phyloP scores from a whole-genome alignment of 768 basidiomycete species.

The Termitomyces sp. region DNA sequence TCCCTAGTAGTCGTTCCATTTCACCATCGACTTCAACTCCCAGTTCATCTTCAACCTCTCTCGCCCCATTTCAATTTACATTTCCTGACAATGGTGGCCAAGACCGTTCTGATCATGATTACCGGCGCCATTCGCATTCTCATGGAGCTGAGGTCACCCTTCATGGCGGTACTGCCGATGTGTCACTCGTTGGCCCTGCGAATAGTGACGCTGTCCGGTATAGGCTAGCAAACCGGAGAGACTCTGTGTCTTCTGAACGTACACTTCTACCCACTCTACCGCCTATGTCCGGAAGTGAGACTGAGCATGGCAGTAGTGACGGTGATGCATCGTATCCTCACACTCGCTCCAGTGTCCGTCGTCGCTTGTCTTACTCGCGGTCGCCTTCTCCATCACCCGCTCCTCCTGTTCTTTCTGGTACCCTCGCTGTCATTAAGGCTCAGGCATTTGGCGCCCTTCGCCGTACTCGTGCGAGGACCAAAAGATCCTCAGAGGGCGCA shows the following conservation, averaged over 20 bases:
- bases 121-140: slow-evolving; percentile 50
- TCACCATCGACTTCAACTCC: slow-evolving; percentile 60
- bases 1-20: slow-evolving; percentile 64
- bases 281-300: slow-evolving; percentile 47
- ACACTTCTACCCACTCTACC: slow-evolving; percentile 41
- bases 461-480: slow-evolving; percentile 69
- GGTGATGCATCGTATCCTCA: slow-evolving; percentile 42
- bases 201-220: slow-evolving; percentile 54
- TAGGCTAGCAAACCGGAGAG: slow-evolving; percentile 44
- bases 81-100: slow-evolving; percentile 54
- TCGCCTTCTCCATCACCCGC: slow-evolving; percentile 47
- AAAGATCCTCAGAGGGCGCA: slow-evolving; percentile 64
- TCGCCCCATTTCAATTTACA: slow-evolving; percentile 65
- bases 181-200: slow-evolving; percentile 48
- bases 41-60: slow-evolving; percentile 55
- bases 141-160: slow-evolving; percentile 61
- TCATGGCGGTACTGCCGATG: slow-evolving; percentile 70
- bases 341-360: slow-evolving; percentile 44
- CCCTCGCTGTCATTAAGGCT: slow-evolving; percentile 86
- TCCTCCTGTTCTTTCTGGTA: slow-evolving; percentile 57
- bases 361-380: slow-evolving; percentile 37
- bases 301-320: slow-evolving; percentile 50
- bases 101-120: slow-evolving; percentile 63
- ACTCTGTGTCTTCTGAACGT: slow-evolving; percentile 45
- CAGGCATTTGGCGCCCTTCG: slow-evolving; percentile 85